A percentile compares a stretch with the other conserved stretches of the same genome.
phyloP scores from a whole-genome alignment of 352 stramenopile species.

The Phytophthora boehmeriae region DNA sequence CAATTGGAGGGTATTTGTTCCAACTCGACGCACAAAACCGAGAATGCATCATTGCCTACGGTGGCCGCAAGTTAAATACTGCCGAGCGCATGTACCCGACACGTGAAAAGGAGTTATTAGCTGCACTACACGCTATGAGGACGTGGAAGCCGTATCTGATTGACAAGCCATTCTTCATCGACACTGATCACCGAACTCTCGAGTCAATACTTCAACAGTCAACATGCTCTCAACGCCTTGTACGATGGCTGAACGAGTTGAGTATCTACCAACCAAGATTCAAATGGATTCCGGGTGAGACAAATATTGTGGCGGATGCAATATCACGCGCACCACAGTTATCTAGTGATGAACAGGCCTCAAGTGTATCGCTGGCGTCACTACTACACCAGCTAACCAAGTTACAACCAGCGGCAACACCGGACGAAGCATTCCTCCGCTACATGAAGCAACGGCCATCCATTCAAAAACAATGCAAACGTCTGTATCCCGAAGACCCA shows the following conservation, averaged over 20 bases:
- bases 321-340: not conserved
- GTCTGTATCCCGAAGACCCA: not conserved
- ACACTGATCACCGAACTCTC: slow-evolving; percentile 17
- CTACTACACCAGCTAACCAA: not conserved
- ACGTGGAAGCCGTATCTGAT: slow-evolving; percentile 18
- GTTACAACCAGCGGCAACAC: not conserved
- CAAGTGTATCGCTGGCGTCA: not conserved
- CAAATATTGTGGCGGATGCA: slow-evolving; percentile 19
- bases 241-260: slow-evolving; percentile 19
- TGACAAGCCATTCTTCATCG: slow-evolving; percentile 12
- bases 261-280: slow-evolving; percentile 18
- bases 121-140: slow-evolving; percentile 14
- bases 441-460: not conserved
- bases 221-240: slow-evolving; percentile 6
- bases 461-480: not conserved
- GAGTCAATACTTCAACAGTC: slow-evolving; percentile 11
- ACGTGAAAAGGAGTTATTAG: slow-evolving; percentile 22
- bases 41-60: slow-evolving; percentile 24
- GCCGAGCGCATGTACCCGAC: slow-evolving; percentile 13
- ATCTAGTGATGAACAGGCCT: not conserved
- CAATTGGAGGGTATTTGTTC: slow-evolving; percentile 21
- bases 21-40: no score
- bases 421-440: not conserved
- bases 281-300: slow-evolving; percentile 15
- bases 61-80: slow-evolving; percentile 11